Evolutionary conservation across 805 yeast genomes (phyloP).

Genomic region (Hanseniaspora guilliermondii): DNA sequence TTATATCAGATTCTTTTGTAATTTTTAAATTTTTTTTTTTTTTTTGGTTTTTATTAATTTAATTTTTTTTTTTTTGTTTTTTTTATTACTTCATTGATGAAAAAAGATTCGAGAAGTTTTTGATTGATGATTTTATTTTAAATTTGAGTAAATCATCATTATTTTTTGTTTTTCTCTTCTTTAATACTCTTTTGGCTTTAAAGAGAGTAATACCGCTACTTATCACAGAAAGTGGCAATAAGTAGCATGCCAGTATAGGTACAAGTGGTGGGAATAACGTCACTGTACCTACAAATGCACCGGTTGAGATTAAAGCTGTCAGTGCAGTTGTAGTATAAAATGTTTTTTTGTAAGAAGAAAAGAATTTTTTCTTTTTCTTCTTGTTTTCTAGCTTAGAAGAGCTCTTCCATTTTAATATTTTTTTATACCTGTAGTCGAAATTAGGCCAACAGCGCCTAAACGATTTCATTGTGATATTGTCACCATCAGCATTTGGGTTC

Average conservation of each 20-base stretch:
- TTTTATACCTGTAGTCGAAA: not conserved
- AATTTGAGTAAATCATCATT: not conserved
- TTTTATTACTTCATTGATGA: not conserved
- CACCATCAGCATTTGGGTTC: not conserved
- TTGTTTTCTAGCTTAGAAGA: not conserved
- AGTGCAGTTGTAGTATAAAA: not conserved
- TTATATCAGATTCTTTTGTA: too few relatives aligned
- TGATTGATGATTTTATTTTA: not conserved
- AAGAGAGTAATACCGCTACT: not conserved
- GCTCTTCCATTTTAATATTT: too few relatives aligned
- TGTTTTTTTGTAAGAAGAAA: not conserved
- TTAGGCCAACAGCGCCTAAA: not conserved
- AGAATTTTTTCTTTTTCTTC: not conserved
- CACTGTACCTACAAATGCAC: not conserved
- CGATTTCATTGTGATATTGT: not conserved
- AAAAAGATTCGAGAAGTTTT: not conserved
- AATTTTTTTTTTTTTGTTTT: not conserved
- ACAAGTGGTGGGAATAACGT: not conserved
- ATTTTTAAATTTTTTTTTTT: not conserved
- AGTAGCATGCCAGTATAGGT: not conserved
- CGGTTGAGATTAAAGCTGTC: conserved; percentile 2
- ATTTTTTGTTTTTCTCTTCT: not conserved
- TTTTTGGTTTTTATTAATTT: too few relatives aligned
- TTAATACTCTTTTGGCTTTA: not conserved
- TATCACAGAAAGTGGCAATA: not conserved